phyloP scores from a whole-genome alignment of 2,329 filamentous ascomycete genomes.

The Scedosporium dehoogii region DNA sequence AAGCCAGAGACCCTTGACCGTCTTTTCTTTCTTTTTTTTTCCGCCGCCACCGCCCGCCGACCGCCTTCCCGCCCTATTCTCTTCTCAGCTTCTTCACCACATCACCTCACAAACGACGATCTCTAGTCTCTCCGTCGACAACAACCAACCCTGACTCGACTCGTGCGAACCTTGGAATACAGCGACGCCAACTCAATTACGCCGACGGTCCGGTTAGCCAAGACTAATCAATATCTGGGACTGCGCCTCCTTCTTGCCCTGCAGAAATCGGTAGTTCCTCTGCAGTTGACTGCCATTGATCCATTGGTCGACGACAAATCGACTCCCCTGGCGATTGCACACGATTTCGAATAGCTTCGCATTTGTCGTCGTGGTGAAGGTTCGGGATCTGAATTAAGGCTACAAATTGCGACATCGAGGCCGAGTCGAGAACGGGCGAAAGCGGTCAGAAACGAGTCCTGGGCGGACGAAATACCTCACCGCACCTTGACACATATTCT shows the following conservation, averaged over 20 bases:
- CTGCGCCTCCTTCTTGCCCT: not conserved
- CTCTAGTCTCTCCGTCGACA: not conserved
- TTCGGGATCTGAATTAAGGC: too few relatives aligned
- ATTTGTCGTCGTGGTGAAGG: too few relatives aligned
- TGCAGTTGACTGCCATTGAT: not conserved
- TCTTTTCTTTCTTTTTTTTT: slow-evolving; percentile 1
- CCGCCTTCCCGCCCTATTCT: not conserved
- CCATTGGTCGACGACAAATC: not conserved
- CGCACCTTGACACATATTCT: not conserved
- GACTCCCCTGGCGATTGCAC: too few relatives aligned
- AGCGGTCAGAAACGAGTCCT: not conserved
- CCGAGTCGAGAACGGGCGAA: too few relatives aligned
- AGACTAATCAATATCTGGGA: not conserved
- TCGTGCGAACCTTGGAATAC: not conserved
- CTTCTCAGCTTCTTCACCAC: not conserved
- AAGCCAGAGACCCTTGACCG: not conserved
- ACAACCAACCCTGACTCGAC: not conserved
- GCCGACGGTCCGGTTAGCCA: not conserved
- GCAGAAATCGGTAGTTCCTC: not conserved
- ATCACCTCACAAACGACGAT: not conserved
- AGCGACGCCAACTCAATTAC: not conserved
- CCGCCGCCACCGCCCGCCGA: not conserved
- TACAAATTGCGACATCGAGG: too few relatives aligned
- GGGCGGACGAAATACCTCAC: slow-evolving; percentile 2
- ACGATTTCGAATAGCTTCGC: too few relatives aligned